Percentiles rank a stretch among this genome's conserved stretches.
These are phyloP conservation scores for Cicer pinnatifidum DNA, from an alignment of 306 rosid genomes.

Conservation along the genomic window DNA sequence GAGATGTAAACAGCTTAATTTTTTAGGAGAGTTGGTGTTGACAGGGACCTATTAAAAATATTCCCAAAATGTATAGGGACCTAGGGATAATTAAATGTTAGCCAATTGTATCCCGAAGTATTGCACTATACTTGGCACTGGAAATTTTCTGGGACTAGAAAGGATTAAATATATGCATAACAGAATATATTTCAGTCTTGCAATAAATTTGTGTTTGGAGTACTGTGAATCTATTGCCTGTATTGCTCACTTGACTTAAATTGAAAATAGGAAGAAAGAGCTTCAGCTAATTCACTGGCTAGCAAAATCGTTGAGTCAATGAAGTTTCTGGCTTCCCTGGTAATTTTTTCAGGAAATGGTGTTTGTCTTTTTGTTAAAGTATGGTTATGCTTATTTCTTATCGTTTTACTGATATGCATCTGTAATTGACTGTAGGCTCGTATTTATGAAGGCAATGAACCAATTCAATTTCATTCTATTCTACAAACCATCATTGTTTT, in stretches of 20 bases:
- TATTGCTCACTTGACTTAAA: constrained; percentile 40
- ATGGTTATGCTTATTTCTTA: constrained; percentile 28
- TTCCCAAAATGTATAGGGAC: background rate
- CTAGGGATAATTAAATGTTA: constrained; percentile 1
- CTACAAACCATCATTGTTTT: constrained; percentile 78
- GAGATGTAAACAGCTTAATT: constrained; percentile 20
- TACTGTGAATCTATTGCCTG: constrained; percentile 39
- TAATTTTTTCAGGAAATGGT: constrained; percentile 49
- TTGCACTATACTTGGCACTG: constrained; percentile 29
- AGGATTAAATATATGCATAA: constrained; percentile 34
- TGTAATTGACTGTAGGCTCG: constrained; percentile 68
- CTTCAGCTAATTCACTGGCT: constrained; percentile 72
- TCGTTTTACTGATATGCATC: constrained; percentile 46
- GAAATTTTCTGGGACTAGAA: constrained; percentile 30
- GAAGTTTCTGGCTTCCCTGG: constrained; percentile 85
- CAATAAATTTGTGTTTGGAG: constrained; percentile 29
- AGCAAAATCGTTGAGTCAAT: constrained; percentile 87
- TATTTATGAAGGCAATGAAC: constrained; percentile 84
- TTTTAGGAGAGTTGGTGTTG: constrained; percentile 27
- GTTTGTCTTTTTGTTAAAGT: constrained; percentile 27
- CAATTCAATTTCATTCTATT: constrained; percentile 79
- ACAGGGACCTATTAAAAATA: constrained; percentile 12
- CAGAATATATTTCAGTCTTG: constrained; percentile 9
- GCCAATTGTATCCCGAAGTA: constrained; percentile 14
- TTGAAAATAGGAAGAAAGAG: constrained; percentile 80